Evolutionary conservation across 805 yeast species (phyloP).

Genomic region (Jamesozyma hellenica): DNA sequence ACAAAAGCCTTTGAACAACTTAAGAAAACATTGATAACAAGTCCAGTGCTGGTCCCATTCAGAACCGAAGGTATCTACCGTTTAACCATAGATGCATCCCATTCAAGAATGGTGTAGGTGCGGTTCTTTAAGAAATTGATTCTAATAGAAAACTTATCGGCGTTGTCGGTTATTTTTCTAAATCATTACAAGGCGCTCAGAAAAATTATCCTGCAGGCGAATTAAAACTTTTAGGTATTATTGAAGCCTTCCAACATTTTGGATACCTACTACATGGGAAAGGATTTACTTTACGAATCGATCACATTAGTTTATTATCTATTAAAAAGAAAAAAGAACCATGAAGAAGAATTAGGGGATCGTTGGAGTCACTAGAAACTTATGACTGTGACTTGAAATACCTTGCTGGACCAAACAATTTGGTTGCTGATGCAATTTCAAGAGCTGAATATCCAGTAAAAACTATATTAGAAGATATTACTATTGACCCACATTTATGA

Average conservation of each 20-base stretch:
- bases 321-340: conserved; percentile 8
- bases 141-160: conserved; percentile 5
- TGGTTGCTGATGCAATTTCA: conserved; percentile 12
- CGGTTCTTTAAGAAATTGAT: conserved; percentile 7
- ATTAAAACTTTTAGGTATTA: conserved; percentile 8
- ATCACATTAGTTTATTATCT: conserved; percentile 6
- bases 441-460: conserved; percentile 2
- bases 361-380: conserved; percentile 7
- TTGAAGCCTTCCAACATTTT: conserved; percentile 7
- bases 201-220: conserved; percentile 9
- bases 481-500: conserved; percentile 4
- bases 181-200: conserved; percentile 35
- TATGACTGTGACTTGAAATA: conserved; percentile 8
- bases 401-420: conserved; percentile 6
- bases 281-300: conserved; percentile 8
- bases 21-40: no score
- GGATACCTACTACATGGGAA: conserved; percentile 6
- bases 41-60: no score
- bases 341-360: conserved; percentile 1
- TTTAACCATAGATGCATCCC: conserved; percentile 10
- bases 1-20: no score
- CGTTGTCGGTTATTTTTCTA: conserved; percentile 8
- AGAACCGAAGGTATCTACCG: not conserved
- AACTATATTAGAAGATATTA: not conserved
- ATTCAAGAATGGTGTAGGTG: conserved; percentile 9